A percentile compares a stretch with the other conserved stretches of the same genome.
Conservation (phyloP, 345 rosid genomes). For the Trapa incisa region DNA sequence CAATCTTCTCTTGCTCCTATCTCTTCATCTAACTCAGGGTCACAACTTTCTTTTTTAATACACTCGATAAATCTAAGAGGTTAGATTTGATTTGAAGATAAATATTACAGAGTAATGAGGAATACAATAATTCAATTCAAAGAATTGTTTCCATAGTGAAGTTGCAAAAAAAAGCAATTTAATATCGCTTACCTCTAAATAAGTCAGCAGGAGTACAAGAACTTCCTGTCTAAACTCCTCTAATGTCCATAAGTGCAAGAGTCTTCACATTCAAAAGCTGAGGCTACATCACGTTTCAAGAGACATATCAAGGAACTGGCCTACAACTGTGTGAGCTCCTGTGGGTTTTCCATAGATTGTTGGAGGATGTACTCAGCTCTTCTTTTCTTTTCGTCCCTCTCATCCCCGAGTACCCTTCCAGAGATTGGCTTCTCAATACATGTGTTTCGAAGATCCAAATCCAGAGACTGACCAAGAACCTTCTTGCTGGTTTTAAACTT, state of each 20-base stretch:
- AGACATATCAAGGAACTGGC: neutral
- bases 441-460: conserved; percentile 43
- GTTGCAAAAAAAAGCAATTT: conserved; percentile 2
- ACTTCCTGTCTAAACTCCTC: conserved; percentile 11
- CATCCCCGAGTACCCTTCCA: conserved; percentile 49
- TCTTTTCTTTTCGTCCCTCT: conserved; percentile 89
- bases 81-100: conserved; percentile 2
- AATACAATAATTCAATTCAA: conserved; percentile 8
- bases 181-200: conserved; percentile 12
- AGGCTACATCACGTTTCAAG: conserved; percentile 5
- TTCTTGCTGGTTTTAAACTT: conserved; percentile 58
- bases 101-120: neutral
- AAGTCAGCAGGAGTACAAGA: conserved; percentile 12
- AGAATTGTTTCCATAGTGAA: conserved; percentile 12
- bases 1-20: too few relatives aligned
- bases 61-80: neutral
- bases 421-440: conserved; percentile 28
- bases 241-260: conserved; percentile 7
- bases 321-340: conserved; percentile 81
- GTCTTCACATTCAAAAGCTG: neutral
- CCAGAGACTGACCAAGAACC: conserved; percentile 46
- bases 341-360: conserved; percentile 78
- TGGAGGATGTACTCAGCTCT: conserved; percentile 84
- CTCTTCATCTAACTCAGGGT: neutral
- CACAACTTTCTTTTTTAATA: neutral